Percentiles rank a stretch among this genome's conserved stretches.
Evolutionary conservation across 2,329 filamentous ascomycete species (phyloP).

Genomic region (Talaromyces sp.): DNA sequence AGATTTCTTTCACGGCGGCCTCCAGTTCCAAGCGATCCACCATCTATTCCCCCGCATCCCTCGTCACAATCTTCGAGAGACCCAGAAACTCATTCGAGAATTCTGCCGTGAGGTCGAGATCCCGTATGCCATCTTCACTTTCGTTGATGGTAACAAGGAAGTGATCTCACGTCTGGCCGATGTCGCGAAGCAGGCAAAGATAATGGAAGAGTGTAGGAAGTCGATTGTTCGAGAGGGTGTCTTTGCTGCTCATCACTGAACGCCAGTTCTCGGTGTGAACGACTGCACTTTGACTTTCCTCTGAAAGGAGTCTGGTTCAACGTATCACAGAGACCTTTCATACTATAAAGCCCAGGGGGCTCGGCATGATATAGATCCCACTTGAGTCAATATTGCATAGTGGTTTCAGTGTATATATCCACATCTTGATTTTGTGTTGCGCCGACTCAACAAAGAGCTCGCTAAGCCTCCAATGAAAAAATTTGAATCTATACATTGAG

Average conservation of each 20-base stretch:
- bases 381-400: background rate
- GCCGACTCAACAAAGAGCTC: background rate
- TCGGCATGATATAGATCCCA: background rate
- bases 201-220: conserved; percentile 70
- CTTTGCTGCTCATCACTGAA: background rate
- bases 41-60: conserved; percentile 81
- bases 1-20: conserved; percentile 81
- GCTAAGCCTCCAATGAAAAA: background rate
- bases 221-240: conserved; percentile 12
- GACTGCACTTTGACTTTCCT: background rate
- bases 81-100: conserved; percentile 71
- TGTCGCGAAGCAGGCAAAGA: conserved; percentile 72
- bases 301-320: background rate
- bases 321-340: background rate
- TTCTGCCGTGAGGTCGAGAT: conserved; percentile 81
- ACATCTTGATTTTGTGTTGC: background rate
- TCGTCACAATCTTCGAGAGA: conserved; percentile 72
- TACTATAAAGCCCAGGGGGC: background rate
- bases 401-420: background rate
- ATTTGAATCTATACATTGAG: background rate
- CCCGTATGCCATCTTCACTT: conserved; percentile 81
- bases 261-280: background rate
- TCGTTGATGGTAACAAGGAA: conserved; percentile 75
- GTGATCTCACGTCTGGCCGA: conserved; percentile 74
- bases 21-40: conserved; percentile 87